phyloP scores from a whole-genome alignment of 306 rosid genomes.

The Begonia fuchsioides region DNA sequence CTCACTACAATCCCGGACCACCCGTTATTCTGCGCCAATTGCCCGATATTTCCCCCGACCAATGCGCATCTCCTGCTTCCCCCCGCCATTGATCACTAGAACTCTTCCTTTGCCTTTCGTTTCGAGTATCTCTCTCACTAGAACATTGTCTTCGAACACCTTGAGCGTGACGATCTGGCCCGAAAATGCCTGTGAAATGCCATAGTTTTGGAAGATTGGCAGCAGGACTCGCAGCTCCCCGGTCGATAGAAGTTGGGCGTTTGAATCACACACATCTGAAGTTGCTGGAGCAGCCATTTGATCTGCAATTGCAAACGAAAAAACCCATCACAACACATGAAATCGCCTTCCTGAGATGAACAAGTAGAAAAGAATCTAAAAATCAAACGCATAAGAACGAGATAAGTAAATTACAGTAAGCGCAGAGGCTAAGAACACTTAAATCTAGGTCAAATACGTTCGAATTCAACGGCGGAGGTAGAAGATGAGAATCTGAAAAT shows the following conservation, averaged over 20 bases:
- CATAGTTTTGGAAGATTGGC: slow-evolving; percentile 40
- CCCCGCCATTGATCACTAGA: slow-evolving; percentile 30
- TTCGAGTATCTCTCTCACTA: slow-evolving; percentile 49
- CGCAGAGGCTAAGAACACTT: no score
- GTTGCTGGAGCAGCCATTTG: slow-evolving; percentile 19
- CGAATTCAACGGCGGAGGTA: no score
- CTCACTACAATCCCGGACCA: slow-evolving; percentile 75
- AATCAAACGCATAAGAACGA: no score
- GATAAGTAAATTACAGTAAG: no score
- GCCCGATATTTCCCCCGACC: slow-evolving; percentile 37
- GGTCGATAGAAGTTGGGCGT: slow-evolving; percentile 16
- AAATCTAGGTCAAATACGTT: no score
- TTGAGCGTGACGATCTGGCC: slow-evolving; percentile 46
- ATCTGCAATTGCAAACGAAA: slow-evolving; percentile 4
- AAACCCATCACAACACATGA: no score
- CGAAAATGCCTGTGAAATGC: slow-evolving; percentile 32
- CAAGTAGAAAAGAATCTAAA: no score
- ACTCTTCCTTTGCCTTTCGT: slow-evolving; percentile 46
- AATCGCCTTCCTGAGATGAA: no score
- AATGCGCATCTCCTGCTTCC: slow-evolving; percentile 43
- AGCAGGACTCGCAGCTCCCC: slow-evolving; percentile 37
- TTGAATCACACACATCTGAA: slow-evolving; percentile 34
- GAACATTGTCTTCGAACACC: slow-evolving; percentile 66
- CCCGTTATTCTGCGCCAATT: slow-evolving; percentile 37
- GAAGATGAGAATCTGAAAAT: no score